Base-by-base conservation (phyloP, 371 early-diverging fungal genomes). In the Caulochytrium protostelioides region DNA sequence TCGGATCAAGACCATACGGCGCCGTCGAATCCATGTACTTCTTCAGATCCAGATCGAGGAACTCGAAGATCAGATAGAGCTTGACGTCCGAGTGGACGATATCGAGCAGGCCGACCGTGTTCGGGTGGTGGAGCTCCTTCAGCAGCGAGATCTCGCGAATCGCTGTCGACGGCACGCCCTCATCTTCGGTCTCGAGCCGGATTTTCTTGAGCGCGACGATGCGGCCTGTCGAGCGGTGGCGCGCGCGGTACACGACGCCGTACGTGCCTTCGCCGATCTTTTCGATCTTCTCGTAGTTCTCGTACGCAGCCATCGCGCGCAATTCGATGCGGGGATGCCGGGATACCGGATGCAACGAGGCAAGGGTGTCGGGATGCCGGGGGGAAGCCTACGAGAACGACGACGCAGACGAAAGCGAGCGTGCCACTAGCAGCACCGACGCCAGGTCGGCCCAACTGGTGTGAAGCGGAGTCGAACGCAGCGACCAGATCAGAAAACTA, bases 1-100 rank as follows among this genome's bases (percentile, higher is more conserved):
- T 44, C 3, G 61, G 46, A 2, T 70, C 56, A 12, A 83, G 49
- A 0, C 76, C 76, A 6, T 50, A 38, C 6, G 72, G 54, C 19
- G 55, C 67, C 5, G 59, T 46, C 18, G 59, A 52, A 47, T 84
- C 84, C 86, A 89, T 86, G 55, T 87, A 91, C 55, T 68, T 74
- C 51, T 80, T 86, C 34, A 99, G 62, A 56, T 99, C 99, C 32
- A 84, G 60, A 39, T 97, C 92, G 32, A 84, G 54, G 50, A 74
- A 99, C 50, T 98, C 98, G 54, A 94, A 92, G 2, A 95, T 94
- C 16, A 99, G 59, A 56, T 85, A 97, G 15, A 98, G 72, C 46
- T 80, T 82, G 17, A 70, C 61, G 27, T 83, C 81, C 30, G 70
- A 72, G 55, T 92, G 80, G 29, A 91, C 75, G 32, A 95, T 81